A percentile compares a stretch with the other conserved stretches of the same genome.
Evolutionary conservation across 2,329 filamentous ascomycete genomes (phyloP).

Genomic region (Colletotrichum caudatum): DNA sequence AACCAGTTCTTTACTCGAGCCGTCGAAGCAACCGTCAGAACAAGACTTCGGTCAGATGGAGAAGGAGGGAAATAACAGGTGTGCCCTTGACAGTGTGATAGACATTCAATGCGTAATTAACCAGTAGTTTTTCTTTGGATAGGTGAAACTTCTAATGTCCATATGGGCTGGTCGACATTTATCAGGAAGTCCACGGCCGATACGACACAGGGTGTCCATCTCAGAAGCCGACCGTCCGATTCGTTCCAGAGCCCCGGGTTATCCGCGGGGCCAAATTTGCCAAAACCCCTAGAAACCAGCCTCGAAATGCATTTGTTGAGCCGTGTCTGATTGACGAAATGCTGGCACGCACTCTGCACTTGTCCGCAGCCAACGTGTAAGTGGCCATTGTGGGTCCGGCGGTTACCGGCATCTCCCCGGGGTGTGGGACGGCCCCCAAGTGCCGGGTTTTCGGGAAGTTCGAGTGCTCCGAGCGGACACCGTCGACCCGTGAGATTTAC

Average conservation of each 20-base stretch:
- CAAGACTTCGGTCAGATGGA: neutral
- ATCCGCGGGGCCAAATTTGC: conserved; percentile 22
- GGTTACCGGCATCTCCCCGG: neutral
- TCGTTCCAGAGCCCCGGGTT: conserved; percentile 30
- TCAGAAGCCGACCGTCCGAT: conserved; percentile 30
- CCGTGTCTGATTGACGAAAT: conserved; percentile 1
- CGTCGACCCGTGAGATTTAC: conserved; percentile 34
- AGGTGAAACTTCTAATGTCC: neutral
- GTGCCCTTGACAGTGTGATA: neutral
- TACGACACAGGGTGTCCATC: conserved; percentile 37
- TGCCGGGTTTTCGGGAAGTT: conserved; percentile 28
- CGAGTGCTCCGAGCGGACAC: conserved; percentile 35
- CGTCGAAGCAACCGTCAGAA: neutral
- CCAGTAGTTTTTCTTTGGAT: neutral
- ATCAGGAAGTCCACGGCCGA: conserved; percentile 25
- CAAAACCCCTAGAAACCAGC: conserved; percentile 18
- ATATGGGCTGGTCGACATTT: conserved; percentile 31
- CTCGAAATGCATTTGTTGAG: conserved; percentile 13
- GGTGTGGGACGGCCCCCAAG: conserved; percentile 11
- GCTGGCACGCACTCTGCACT: conserved; percentile 8
- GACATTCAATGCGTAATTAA: neutral
- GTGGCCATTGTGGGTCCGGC: no score
- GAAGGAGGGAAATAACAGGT: neutral
- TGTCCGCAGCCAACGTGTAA: no score
- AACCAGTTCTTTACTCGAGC: conserved; percentile 31